Base-by-base conservation (phyloP, 108 stramenopile species). In the Skeletonema marinoi region DNA sequence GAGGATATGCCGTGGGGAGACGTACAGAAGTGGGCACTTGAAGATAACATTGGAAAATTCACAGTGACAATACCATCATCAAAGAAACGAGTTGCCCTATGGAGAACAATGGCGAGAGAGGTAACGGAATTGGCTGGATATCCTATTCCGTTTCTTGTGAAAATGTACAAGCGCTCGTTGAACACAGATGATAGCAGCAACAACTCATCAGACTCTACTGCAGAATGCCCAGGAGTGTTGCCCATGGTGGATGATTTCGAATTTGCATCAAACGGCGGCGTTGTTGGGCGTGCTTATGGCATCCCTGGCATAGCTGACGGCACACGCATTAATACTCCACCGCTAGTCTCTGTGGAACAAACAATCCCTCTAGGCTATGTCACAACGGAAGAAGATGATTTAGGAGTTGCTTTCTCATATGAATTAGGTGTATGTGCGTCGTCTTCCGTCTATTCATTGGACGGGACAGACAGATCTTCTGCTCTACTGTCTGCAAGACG, bases 241-340 rank as follows among this genome's bases (percentile, higher is more conserved):
- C 94, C 94, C 14, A 84, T 88, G 82, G 59, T 95, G 42, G 90
- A 95, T 59, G 85, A 92, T 35, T 95, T 82, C 65, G 83, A 87
- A 38, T 95, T 95, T 82, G 68, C 73, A 51, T 32, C 80, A 3
- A 63, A 80, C 17, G 94, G 94, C 19, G 92, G 94, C 2, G 68
- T 93, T 8, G 69, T 66, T 9, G 94, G 94, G 9, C 68, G 75
- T 8, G 87, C 84, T 6, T 89, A 89, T 67, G 94, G 92, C 29
- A 60, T 95, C 4, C 66, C 73, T 25, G 92, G 94, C n/a, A 31
- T 95, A 11, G 88, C 88, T 1, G 90, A 91, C 65, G 94, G 94
- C n/a, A 89, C 89, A 2, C 60, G 66, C 0, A 87, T 95, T 21
- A 64, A 89, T 56, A 92, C 92, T 12, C 69, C 89, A 10, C 63